phyloP scores from a whole-genome alignment of 768 basidiomycete genomes.

The Boletus tylopilopsis region DNA sequence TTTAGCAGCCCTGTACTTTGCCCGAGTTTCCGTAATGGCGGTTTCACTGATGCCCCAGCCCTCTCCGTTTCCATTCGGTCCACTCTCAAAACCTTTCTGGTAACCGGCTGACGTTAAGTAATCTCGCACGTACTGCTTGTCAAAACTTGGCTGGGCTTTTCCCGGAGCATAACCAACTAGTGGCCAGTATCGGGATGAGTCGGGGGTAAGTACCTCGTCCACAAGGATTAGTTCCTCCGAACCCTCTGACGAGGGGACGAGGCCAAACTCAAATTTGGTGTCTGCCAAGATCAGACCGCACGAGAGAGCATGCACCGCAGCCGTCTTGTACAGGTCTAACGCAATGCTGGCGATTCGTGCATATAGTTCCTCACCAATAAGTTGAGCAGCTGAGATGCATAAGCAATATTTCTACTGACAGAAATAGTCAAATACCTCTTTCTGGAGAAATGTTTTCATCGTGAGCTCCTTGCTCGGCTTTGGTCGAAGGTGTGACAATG shows the following conservation, averaged over 20 bases:
- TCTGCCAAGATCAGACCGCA: conserved; percentile 93
- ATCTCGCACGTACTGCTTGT: conserved; percentile 95
- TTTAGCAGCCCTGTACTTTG: conserved; percentile 78
- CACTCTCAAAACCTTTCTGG: conserved; percentile 73
- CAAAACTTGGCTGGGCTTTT: conserved; percentile 81
- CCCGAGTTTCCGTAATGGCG: conserved; percentile 72
- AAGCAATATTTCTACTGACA: not conserved
- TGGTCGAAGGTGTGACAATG: conserved; percentile 95
- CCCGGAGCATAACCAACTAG: conserved; percentile 69
- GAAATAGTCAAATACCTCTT: conserved; percentile 44
- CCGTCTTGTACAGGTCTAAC: conserved; percentile 65
- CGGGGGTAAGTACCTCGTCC: conserved; percentile 96
- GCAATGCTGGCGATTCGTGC: conserved; percentile 55
- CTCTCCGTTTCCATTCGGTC: conserved; percentile 59
- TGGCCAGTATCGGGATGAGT: conserved; percentile 98
- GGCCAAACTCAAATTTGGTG: conserved; percentile 98
- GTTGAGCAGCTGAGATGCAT: conserved; percentile 46
- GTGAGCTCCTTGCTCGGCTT: conserved; percentile 89
- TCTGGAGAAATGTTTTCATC: conserved; percentile 95
- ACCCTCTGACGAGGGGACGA: conserved; percentile 44
- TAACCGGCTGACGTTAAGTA: conserved; percentile 78
- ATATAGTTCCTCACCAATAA: conserved; percentile 68
- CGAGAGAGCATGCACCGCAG: conserved; percentile 66
- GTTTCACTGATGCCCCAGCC: conserved; percentile 78
- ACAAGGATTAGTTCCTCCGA: conserved; percentile 71